Evolutionary conservation across 306 rosid genomes (phyloP), one percentile per base, ranked within the genome.

Genomic region (Macrotyloma uniflorum): DNA sequence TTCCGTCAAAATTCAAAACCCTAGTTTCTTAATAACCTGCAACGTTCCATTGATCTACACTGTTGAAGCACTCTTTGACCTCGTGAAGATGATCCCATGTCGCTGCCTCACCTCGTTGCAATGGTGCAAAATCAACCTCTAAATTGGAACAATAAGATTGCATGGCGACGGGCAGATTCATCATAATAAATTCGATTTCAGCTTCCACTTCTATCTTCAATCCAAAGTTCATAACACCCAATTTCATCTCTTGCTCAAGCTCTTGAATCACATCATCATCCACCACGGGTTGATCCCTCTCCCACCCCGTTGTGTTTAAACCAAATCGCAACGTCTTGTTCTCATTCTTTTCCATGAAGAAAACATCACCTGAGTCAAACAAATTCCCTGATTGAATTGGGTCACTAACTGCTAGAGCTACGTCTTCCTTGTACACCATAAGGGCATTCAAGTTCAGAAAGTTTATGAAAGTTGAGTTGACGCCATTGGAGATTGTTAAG

Each of bases 271-370:
- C 74, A 5, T 9, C 47, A 38, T 79, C 72, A 23, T 70, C 83
- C 12, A 79, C 77, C 50, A 70, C 22, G 36, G 78, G 72, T 42
- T 70, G 78, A 47, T 71, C 72, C 32, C 4, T 61, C 72, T 79
- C 83, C 83, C 83, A 79, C 10, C 78, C 77, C 18, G 83, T 79
- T 4, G 78, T 70, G 14, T 59, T 47, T 11, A 71, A 61, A 19
- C 3, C 61, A 55, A 79, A 24, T 10, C n/a, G 24, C 66, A 79
- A 4, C 12, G 15, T 61, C 42, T 33, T 79, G n/a, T 59, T 36
- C 65, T 78, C 59, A n/a, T 67, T 45, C 45, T 47, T 43, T 1
- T 20, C 5, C 22, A 42, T 24, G 8, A 35, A 28, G 6, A 59
- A 74, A 59, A n/a, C 0, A 58, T 42, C 69, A 28, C 0, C 2